Evolutionary conservation across 192 early-diverging fungal genomes (phyloP), one percentile per base, ranked within the genome.

Genomic region (Chytriomyces confervae): DNA sequence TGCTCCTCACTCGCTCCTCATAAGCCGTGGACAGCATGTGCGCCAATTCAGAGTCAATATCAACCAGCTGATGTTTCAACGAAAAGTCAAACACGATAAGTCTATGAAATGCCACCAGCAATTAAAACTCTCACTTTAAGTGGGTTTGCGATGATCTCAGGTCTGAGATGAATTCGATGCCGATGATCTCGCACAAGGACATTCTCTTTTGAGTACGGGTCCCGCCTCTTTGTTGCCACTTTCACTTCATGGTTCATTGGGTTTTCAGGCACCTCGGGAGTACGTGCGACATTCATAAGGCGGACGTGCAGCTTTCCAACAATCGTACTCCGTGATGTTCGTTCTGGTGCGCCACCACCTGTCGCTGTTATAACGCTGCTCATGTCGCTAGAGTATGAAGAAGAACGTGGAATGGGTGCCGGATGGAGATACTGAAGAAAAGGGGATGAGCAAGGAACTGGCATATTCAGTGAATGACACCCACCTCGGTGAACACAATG

Each of bases 31-130:
- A 61, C 1, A 86, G 76, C 36, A 86, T 24, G 1, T 79, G 70
- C 13, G 51, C 50, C 7, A 86, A 81, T 67, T 86, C 85, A 13
- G 81, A 7, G 64, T 86, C 85, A 29, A 84, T 72, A 29, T 84
- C 85, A 51, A 69, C 23, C 70, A 86, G 23, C 80, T 82, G 50
- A 20, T 7, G 51, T 23, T 64, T 75, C 23, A 29, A 64, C 2
- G 11, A 43, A 60, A 72, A 53, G 16, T n/a, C n/a, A 45, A 10
- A 62, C 16, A 45, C 7, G 46, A 47, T 36, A 50, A 69, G 11
- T 13, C 29, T 27, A 48, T 13, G 7, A 36, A 70, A 7, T 29
- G 65, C 18, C 13, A 64, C 7, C 47, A 71, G 0, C 3, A 71
- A 53, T 2, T 18, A n/a, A 18, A n/a, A 57, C 27, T 43, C 69